Percentiles rank a stretch among this genome's conserved stretches.
These are phyloP conservation scores for Eucalyptus caleyi DNA, from an alignment of 345 rosid species.

Conservation along the genomic window DNA sequence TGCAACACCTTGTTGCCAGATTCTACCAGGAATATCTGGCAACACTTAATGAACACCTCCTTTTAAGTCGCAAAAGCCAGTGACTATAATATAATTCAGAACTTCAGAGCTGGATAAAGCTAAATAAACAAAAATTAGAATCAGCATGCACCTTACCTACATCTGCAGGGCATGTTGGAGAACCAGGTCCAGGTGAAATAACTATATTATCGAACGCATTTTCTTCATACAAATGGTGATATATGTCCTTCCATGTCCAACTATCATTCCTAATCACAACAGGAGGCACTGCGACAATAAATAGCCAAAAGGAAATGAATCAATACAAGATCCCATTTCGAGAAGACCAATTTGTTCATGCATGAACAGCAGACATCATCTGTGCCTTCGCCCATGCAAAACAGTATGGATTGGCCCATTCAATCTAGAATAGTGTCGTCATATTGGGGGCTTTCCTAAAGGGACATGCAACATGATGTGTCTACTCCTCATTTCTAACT, in stretches of 20 bases:
- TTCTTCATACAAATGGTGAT: conserved; percentile 47
- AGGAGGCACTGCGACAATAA: conserved; percentile 54
- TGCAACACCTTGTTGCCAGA: neutral
- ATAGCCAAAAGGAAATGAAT: neutral
- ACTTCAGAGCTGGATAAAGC: neutral
- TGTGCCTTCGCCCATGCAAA: neutral
- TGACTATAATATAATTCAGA: neutral
- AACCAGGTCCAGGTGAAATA: conserved; percentile 98
- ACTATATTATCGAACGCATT: conserved; percentile 78
- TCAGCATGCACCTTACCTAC: conserved; percentile 31
- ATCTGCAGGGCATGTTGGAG: conserved; percentile 72
- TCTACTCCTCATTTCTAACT: neutral
- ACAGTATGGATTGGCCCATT: neutral
- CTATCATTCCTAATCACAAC: conserved; percentile 79
- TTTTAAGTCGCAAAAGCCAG: neutral
- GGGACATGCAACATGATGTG: neutral
- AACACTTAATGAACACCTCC: neutral
- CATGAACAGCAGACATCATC: neutral
- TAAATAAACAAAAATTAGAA: neutral
- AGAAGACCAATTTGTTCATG: neutral
- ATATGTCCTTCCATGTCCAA: conserved; percentile 69
- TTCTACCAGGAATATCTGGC: neutral
- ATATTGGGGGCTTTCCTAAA: neutral
- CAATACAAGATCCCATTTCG: neutral
- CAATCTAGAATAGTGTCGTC: neutral